Base-by-base conservation (phyloP, 208 protist species). In the Trypanosoma cruzi region DNA sequence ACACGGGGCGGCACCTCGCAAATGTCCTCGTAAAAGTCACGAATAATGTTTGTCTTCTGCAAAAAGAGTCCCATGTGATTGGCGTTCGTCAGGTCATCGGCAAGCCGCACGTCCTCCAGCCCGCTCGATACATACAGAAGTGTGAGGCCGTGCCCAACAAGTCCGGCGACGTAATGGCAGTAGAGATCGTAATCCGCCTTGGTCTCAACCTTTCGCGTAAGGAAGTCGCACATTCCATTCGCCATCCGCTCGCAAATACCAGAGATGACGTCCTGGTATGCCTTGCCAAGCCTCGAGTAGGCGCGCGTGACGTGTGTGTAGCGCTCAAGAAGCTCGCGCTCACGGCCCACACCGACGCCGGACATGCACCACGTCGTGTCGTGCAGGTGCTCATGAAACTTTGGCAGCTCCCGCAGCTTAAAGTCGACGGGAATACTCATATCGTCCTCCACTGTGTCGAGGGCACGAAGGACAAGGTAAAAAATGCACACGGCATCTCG, bases 21-120 rank as follows among this genome's bases (percentile, higher is more conserved):
- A 29, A 98, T 90, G 73, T 99, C 98, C 80, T 99, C 98, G 31
- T 96, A 88, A 71, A 98, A 99, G 85, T 99, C 98, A 29, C 98
- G 87, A 50, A 98, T 98, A 77, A 99, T 99, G 77, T 99, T 99
- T 0, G 95, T 98, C 80, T 99, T 99, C 78, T 99, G 98, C 62
- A 99, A 73, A 61, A 99, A 98, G 16, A 99, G 87, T 6, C 98
- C 98, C 98, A 99, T 99, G 61, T 85, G 73, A 68, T 98, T 98
- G 16, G 94, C 77, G 26, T 86, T 65, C 40, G 83, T 78, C 11
- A 96, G 74, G 42, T 92, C 74, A 0, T 89, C 59, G 49, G 73
- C 81, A 8, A 97, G 53, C 54, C 53, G 53, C 24, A 76, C 31
- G 62, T 90, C 77, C 75, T 98, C 95, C 22, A 98, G 82, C 40